Base-by-base conservation (phyloP, 768 basidiomycete species). In the Boletellus ananiceps region DNA sequence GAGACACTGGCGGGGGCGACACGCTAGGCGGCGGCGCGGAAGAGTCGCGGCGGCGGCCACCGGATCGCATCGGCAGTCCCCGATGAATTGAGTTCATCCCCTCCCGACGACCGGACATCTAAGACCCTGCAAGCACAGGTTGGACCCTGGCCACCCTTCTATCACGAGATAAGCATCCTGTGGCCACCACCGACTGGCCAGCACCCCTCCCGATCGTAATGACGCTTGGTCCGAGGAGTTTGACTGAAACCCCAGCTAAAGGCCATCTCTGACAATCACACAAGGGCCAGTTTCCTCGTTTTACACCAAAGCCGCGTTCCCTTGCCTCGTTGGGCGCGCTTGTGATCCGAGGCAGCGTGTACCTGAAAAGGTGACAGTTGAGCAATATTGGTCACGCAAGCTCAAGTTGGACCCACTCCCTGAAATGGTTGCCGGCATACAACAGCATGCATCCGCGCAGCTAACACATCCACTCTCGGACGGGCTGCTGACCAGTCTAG, bases 21-120 rank as follows among this genome's bases (percentile, higher is more conserved):
- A 51, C 58, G 49, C 29, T 29, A 47, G 39, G 44, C 42, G 15
- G 33, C 29, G 15, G 54, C 61, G 61, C 63, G 63, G 63, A 61
- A 52, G 49, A 15, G 39, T 46, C 64, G 64, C 63, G 63, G 58
- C 31, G 2, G 19, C 32, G 12, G 15, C 12, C 47, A 51, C 38
- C 49, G 39, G 47, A 47, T 44, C 29, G n/a, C 27, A 33, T 21
- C 37, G 46, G 23, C 8, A 23, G 15, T 19, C 37, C n/a, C n/a
- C n/a, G n/a, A n/a, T n/a, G n/a, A n/a, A n/a, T n/a, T n/a, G n/a
- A n/a, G n/a, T n/a, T n/a, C n/a, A n/a, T n/a, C n/a, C n/a, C n/a
- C n/a, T n/a, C n/a, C n/a, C 23, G 23, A 25, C 23, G 6, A 25
- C 23, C 23, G 23, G 23, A 25, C 29, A 29, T 8, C 29, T 2